Evolutionary conservation across 768 basidiomycete species (phyloP).

Genomic region (Tephrocybe rancida): DNA sequence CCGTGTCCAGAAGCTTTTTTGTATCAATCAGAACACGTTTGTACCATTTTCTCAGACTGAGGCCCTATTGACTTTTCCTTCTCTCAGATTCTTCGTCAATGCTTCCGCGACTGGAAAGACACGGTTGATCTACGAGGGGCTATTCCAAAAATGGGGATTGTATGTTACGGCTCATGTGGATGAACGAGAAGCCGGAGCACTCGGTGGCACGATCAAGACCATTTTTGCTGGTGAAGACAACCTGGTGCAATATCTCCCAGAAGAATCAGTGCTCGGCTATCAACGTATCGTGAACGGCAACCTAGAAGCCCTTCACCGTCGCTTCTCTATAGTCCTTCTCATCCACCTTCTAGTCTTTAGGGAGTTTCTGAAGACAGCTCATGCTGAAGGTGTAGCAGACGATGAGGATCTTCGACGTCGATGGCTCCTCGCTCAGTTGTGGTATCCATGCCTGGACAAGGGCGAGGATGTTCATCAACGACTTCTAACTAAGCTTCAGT

Average conservation of each 20-base stretch:
- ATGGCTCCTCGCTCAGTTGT: slow-evolving; percentile 5
- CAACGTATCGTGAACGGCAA: background rate
- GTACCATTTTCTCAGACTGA: background rate
- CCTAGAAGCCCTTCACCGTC: background rate
- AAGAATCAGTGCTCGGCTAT: background rate
- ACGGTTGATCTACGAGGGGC: background rate
- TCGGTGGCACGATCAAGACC: background rate
- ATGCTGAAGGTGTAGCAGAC: background rate
- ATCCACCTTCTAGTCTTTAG: background rate
- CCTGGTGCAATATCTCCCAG: background rate
- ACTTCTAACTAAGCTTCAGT: background rate
- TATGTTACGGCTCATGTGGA: background rate
- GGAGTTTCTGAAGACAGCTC: background rate
- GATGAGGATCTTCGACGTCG: background rate
- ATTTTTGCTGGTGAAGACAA: background rate
- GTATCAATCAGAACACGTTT: background rate
- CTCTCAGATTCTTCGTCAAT: slow-evolving; percentile 2
- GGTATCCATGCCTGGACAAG: background rate
- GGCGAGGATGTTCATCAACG: background rate
- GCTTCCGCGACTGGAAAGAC: slow-evolving; percentile 3
- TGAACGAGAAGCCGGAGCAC: background rate
- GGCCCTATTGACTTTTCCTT: background rate
- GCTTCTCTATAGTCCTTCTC: background rate
- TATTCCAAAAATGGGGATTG: background rate
- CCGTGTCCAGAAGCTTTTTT: background rate